These are phyloP conservation scores for Mycena kentingensis DNA, from an alignment of 768 basidiomycete species.

Conservation along the genomic window DNA sequence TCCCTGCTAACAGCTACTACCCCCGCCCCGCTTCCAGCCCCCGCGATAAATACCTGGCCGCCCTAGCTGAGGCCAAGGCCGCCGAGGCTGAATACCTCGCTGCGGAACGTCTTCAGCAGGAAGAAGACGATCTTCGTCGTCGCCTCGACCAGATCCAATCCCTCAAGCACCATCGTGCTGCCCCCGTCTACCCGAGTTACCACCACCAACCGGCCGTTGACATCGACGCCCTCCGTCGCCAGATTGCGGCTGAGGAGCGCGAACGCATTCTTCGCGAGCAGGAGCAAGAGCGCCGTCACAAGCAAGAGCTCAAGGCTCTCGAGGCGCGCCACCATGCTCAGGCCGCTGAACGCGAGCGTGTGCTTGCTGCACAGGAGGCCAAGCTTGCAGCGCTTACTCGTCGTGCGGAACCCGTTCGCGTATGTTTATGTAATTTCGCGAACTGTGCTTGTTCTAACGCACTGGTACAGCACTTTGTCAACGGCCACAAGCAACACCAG, in stretches of 20 bases:
- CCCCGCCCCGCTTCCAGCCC: slow-evolving; percentile 22
- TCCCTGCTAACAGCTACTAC: not conserved
- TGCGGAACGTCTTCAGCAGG: slow-evolving; percentile 33
- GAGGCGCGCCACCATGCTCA: slow-evolving; percentile 9
- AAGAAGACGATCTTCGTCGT: slow-evolving; percentile 33
- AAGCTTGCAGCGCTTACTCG: slow-evolving; percentile 6
- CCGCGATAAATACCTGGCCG: slow-evolving; percentile 39
- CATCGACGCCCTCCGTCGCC: slow-evolving; percentile 13
- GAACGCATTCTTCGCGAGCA: slow-evolving; percentile 17
- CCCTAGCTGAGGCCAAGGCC: slow-evolving; percentile 38
- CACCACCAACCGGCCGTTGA: not conserved
- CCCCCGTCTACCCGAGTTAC: not conserved
- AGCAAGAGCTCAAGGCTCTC: slow-evolving; percentile 2
- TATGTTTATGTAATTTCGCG: not conserved
- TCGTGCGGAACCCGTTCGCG: slow-evolving; percentile 1
- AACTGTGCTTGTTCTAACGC: not conserved
- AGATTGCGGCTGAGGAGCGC: slow-evolving; percentile 18
- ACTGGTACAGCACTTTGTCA: slow-evolving; percentile 4
- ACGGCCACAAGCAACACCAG: too few species aligned
- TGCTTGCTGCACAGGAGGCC: slow-evolving; percentile 14
- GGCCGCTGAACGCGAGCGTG: slow-evolving; percentile 9
- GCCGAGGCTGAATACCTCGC: slow-evolving; percentile 42
- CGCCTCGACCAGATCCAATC: slow-evolving; percentile 28
- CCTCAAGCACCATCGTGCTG: slow-evolving; percentile 13
- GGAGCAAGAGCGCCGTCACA: slow-evolving; percentile 5